These are phyloP conservation scores for Leishmania martiniquensis DNA, from an alignment of 208 protist species.

Conservation along the genomic window DNA sequence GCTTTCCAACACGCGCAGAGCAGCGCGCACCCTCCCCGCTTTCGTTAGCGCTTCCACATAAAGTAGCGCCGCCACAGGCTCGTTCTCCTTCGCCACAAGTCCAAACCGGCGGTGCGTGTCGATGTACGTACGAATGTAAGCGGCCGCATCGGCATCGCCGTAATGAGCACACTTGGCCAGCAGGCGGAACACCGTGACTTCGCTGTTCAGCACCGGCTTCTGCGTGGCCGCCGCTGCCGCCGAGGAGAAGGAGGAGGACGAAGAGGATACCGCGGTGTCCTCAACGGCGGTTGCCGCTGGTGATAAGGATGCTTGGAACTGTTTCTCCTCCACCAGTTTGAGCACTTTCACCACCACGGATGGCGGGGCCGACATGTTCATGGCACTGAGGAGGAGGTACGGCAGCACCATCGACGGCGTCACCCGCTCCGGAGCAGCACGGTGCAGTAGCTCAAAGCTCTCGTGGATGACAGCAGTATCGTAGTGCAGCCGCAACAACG, in stretches of 20 bases:
- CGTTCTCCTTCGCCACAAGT: slow-evolving; percentile 47
- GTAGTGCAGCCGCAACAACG: slow-evolving; percentile 76
- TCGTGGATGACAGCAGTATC: slow-evolving; percentile 63
- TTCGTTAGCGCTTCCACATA: slow-evolving; percentile 55
- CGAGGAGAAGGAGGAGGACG: background rate
- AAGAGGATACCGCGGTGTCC: background rate
- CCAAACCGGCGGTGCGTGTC: slow-evolving; percentile 12
- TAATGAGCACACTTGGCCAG: slow-evolving; percentile 78
- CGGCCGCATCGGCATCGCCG: slow-evolving; percentile 50
- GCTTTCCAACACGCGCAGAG: slow-evolving; percentile 55
- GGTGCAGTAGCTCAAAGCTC: slow-evolving; percentile 61
- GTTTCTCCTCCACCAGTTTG: slow-evolving; percentile 29
- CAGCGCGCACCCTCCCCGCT: slow-evolving; percentile 38
- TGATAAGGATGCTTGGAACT: background rate
- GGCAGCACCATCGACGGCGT: slow-evolving; percentile 66
- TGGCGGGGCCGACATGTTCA: slow-evolving; percentile 67
- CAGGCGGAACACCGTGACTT: slow-evolving; percentile 74
- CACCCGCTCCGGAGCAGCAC: slow-evolving; percentile 41
- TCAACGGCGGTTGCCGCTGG: background rate
- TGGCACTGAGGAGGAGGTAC: slow-evolving; percentile 72
- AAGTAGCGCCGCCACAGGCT: slow-evolving; percentile 45
- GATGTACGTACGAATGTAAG: slow-evolving; percentile 52
- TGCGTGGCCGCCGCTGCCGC: background rate
- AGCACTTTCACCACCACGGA: slow-evolving; percentile 57
- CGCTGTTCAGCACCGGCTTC: slow-evolving; percentile 63